Conservation (phyloP, 768 basidiomycete species). For the Tricholomella constricta region DNA sequence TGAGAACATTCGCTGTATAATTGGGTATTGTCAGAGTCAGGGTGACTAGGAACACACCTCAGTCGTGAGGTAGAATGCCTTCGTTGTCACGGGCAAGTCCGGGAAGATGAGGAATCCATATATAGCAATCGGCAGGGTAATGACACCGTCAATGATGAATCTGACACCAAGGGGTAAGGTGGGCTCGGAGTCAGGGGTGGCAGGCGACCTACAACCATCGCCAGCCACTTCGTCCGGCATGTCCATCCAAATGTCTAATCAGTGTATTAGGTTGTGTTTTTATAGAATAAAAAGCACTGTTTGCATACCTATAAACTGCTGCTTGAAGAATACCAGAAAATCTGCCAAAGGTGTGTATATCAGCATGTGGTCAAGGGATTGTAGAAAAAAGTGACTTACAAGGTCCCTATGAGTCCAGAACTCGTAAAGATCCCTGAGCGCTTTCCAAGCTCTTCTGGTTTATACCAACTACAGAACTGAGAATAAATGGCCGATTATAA, state of each 20-base stretch:
- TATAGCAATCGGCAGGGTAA: conserved; percentile 69
- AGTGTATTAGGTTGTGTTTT: conserved; percentile 4
- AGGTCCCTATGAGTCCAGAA: conserved; percentile 59
- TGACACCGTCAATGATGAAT: conserved; percentile 71
- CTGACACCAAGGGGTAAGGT: conserved; percentile 28
- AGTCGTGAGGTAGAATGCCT: conserved; percentile 61
- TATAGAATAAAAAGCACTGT: neutral
- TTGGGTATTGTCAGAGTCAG: neutral
- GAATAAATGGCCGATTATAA: neutral
- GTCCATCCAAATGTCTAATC: conserved; percentile 54
- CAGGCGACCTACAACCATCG: conserved; percentile 56
- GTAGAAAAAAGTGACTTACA: conserved; percentile 40
- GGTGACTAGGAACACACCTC: conserved; percentile 39
- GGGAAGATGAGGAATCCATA: conserved; percentile 77
- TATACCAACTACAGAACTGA: conserved; percentile 58
- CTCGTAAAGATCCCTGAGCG: conserved; percentile 73
- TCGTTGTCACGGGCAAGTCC: conserved; percentile 64
- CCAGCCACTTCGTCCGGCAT: conserved; percentile 61
- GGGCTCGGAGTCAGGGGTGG: neutral
- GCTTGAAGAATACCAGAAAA: conserved; percentile 70
- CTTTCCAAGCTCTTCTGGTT: conserved; percentile 67
- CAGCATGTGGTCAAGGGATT: neutral
- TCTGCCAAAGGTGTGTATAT: conserved; percentile 29
- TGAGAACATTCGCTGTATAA: conserved; percentile 6
- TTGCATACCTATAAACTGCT: conserved; percentile 55